Conservation (phyloP, 495 filamentous ascomycete species). For the Penicillium ochrochloron region DNA sequence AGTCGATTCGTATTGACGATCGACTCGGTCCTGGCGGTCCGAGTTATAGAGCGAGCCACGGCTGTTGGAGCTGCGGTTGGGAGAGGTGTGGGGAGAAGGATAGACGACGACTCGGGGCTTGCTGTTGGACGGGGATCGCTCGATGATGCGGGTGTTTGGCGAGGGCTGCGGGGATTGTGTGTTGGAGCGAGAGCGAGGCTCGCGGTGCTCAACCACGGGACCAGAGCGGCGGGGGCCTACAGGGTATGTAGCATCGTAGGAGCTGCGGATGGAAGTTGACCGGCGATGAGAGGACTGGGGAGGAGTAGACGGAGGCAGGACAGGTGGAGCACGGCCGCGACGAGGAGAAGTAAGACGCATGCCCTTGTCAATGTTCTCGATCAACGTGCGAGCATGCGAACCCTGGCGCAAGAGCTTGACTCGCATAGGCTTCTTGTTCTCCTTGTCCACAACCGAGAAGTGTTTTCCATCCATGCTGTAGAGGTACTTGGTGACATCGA, state of each 20-base stretch:
- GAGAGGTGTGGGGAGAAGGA: conserved; percentile 34
- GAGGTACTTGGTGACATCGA: conserved; percentile 54
- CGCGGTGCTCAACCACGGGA: conserved; percentile 18
- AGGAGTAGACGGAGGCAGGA: conserved; percentile 21
- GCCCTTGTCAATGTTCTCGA: conserved; percentile 54
- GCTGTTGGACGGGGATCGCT: conserved; percentile 30
- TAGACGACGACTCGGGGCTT: conserved; percentile 46
- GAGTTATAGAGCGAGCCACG: conserved; percentile 48
- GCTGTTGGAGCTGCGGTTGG: conserved; percentile 41
- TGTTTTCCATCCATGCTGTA: conserved; percentile 52
- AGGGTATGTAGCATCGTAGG: conserved; percentile 50
- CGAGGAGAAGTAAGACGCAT: conserved; percentile 36
- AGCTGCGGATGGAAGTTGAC: conserved; percentile 28
- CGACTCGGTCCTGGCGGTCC: conserved; percentile 44
- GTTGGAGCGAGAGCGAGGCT: conserved; percentile 29
- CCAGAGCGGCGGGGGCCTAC: conserved; percentile 38
- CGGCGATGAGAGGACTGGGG: conserved; percentile 4
- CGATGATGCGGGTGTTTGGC: conserved; percentile 39
- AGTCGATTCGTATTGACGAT: conserved; percentile 39
- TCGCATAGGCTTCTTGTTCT: conserved; percentile 45
- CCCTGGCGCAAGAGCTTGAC: conserved; percentile 54
- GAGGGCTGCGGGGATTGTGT: conserved; percentile 20
- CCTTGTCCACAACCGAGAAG: conserved; percentile 53
- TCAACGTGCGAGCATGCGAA: conserved; percentile 43
- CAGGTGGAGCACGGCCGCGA: conserved; percentile 26